Base-by-base conservation (phyloP, 2,329 filamentous ascomycete species). In the Ophiosphaerella narmari region DNA sequence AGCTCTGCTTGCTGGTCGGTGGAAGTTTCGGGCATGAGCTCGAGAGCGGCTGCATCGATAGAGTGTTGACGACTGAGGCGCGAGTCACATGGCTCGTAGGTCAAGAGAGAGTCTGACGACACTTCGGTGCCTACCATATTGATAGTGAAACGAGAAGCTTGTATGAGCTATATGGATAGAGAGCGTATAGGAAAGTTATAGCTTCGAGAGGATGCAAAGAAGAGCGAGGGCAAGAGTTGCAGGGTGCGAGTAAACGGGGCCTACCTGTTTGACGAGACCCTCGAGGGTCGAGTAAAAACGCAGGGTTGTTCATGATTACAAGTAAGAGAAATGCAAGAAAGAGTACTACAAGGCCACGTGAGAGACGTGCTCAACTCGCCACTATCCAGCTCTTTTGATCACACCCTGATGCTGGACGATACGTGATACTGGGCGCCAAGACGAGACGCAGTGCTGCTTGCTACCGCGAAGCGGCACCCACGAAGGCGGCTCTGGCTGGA, bases 261-360 rank as follows among this genome's bases (percentile, higher is more conserved):
- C 49, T 66, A 66, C 63, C 63, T 65, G 55, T 63, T 50, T 56
- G 55, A 41, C 58, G 60, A 35, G 53, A 52, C 58, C 63, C 49
- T 34, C 52, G 50, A 9, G 61, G 63, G 46, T 64, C 60, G 56
- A 64, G 59, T 63, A 66, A 62, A 46, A 66, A 49, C 46, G 59
- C 59, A 16, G 61, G 61, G 45, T 66, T 29, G 11, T 11, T 60
- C 60, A 66, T 63, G 43, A 18, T 45, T 43, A 45, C 53, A 62
- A 46, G 53, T 58, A 42, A 60, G 29, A 57, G 54, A 54, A 40
- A 24, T 18, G 46, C 33, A 34, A 13, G 5, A n/a, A 13, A 5
- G 8, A 13, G 13, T 18, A 21, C 32, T 41, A 16, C 26, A 29
- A 11, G 26, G 7, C 26, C 21, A 32, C 32, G 38, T 47, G 42